phyloP scores from a whole-genome alignment of 2,329 filamentous ascomycete species.

The Monosporascus sp. region DNA sequence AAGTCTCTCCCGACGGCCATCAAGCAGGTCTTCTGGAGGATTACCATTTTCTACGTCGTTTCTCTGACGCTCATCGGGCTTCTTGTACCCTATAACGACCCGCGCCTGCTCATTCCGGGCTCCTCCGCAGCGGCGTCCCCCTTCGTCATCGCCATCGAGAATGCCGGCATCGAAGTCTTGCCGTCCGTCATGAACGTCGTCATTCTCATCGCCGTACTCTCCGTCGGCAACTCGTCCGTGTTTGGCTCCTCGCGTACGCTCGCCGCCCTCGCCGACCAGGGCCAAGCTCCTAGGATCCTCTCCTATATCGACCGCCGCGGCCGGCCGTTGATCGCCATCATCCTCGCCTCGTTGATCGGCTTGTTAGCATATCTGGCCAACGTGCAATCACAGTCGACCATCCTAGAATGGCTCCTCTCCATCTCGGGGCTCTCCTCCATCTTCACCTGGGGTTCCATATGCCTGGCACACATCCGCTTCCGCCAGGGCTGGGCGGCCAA shows the following conservation, averaged over 20 bases:
- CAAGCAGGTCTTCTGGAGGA: slow-evolving; percentile 95
- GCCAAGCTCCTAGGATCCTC: slow-evolving; percentile 71
- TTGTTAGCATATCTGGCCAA: slow-evolving; percentile 74
- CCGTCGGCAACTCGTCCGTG: slow-evolving; percentile 85
- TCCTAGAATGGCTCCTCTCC: slow-evolving; percentile 76
- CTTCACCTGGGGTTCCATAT: slow-evolving; percentile 81
- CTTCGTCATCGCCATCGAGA: slow-evolving; percentile 84
- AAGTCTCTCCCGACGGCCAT: slow-evolving; percentile 81
- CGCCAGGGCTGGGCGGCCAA: slow-evolving; percentile 68
- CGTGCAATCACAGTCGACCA: slow-evolving; percentile 49
- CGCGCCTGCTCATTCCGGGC: slow-evolving; percentile 53
- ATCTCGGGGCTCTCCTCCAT: slow-evolving; percentile 68
- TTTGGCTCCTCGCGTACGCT: slow-evolving; percentile 89
- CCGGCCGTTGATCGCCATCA: slow-evolving; percentile 70
- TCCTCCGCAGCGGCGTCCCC: slow-evolving; percentile 70
- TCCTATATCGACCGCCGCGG: slow-evolving; percentile 79
- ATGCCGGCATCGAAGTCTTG: slow-evolving; percentile 74
- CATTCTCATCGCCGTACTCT: slow-evolving; percentile 84
- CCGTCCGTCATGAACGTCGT: slow-evolving; percentile 93
- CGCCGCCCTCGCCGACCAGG: slow-evolving; percentile 81
- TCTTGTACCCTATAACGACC: slow-evolving; percentile 69
- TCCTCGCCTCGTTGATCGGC: slow-evolving; percentile 60
- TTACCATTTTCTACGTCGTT: slow-evolving; percentile 83
- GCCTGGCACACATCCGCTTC: slow-evolving; percentile 88
- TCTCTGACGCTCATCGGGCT: slow-evolving; percentile 76